Conservation (phyloP, 2,329 filamentous ascomycete genomes). For the Botrytis galanthina region DNA sequence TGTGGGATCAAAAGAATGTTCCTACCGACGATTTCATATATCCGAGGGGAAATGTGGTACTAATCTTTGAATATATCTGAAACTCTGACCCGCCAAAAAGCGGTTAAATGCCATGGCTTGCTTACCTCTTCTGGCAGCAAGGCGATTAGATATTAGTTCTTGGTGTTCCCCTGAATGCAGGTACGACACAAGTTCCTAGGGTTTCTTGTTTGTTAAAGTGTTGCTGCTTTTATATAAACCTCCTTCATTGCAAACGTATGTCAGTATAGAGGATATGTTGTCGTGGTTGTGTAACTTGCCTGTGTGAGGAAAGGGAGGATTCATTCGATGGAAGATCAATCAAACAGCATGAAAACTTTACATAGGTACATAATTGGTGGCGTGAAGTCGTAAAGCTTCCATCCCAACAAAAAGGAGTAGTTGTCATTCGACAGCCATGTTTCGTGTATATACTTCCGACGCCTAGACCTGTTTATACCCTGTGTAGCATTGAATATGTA, state of each 20-base stretch:
- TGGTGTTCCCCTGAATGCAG: background rate
- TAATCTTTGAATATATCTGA: conserved; percentile 1
- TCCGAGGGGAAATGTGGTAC: background rate
- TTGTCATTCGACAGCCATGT: background rate
- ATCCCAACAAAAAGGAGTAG: background rate
- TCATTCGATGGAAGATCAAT: background rate
- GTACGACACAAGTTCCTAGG: background rate
- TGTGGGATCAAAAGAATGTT: background rate
- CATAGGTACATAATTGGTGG: background rate
- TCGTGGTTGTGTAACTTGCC: background rate
- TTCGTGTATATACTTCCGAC: background rate
- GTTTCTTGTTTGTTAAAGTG: background rate
- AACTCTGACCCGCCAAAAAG: background rate
- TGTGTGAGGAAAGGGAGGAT: background rate
- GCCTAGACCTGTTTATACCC: background rate
- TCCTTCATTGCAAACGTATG: background rate
- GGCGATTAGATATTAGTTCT: background rate
- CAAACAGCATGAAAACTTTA: background rate
- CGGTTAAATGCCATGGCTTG: background rate
- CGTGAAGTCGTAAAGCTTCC: background rate
- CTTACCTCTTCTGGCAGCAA: background rate
- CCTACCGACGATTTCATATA: background rate
- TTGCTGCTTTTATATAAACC: background rate
- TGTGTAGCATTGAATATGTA: background rate
- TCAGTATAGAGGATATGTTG: background rate